phyloP scores from a whole-genome alignment of 768 basidiomycete genomes.

The Mycena amicta region DNA sequence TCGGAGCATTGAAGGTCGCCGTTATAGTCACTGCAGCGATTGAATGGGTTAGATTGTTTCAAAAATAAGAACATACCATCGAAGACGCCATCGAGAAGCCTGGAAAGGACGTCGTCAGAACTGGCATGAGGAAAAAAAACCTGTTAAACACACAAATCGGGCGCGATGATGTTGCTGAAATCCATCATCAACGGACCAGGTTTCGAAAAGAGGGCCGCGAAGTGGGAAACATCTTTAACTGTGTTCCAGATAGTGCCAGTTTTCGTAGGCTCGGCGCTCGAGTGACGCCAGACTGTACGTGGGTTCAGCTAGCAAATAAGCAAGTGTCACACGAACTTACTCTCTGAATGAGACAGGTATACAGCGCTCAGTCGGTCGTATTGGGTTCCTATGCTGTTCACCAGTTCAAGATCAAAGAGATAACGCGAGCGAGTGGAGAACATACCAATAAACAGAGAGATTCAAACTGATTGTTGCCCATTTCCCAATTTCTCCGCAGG shows the following conservation, averaged over 20 bases:
- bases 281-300: constrained; percentile 62
- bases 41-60: not conserved
- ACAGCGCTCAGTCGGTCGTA: constrained; percentile 56
- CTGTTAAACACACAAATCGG: constrained; percentile 41
- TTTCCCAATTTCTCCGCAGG: constrained; percentile 55
- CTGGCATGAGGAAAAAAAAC: constrained; percentile 9
- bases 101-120: constrained; percentile 3
- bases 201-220: constrained; percentile 56
- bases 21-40: constrained; percentile 45
- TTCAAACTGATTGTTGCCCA: constrained; percentile 64
- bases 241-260: constrained; percentile 69
- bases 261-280: constrained; percentile 61
- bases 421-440: not conserved
- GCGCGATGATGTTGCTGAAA: constrained; percentile 56
- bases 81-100: constrained; percentile 32
- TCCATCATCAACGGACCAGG: constrained; percentile 60
- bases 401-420: not conserved
- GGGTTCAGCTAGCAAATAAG: not conserved
- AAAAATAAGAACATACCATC: constrained; percentile 24
- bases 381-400: constrained; percentile 51
- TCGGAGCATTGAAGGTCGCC: constrained; percentile 62
- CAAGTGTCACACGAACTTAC: constrained; percentile 31
- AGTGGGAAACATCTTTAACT: constrained; percentile 64
- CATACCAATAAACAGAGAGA: constrained; percentile 54
- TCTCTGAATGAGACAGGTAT: constrained; percentile 61